Percentiles rank a stretch among this genome's conserved stretches.
These are phyloP conservation scores for Acacia confusa DNA, from an alignment of 306 rosid species.

Conservation along the genomic window DNA sequence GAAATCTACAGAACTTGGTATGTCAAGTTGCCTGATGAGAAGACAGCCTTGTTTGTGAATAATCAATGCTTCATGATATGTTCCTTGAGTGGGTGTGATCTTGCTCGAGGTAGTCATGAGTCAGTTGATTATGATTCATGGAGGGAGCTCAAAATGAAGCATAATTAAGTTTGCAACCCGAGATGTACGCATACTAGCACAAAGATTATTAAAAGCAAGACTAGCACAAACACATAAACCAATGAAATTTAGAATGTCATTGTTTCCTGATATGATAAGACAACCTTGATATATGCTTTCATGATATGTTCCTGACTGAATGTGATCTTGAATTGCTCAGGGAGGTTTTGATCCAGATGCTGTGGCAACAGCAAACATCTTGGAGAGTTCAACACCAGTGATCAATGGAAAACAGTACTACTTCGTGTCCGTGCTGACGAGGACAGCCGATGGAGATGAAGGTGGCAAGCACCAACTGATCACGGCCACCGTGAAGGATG, in stretches of 20 bases:
- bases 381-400: slow-evolving; percentile 48
- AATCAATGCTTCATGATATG: background rate
- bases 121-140: slow-evolving; percentile 10
- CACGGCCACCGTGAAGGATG: slow-evolving; percentile 76
- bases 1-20: background rate
- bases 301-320: slow-evolving; percentile 14
- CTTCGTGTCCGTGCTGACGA: slow-evolving; percentile 73
- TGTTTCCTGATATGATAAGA: background rate
- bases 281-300: background rate
- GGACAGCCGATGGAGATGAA: slow-evolving; percentile 98
- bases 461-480: slow-evolving; percentile 94
- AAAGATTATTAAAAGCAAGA: background rate
- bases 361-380: slow-evolving; percentile 83
- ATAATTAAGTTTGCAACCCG: background rate
- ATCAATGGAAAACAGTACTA: slow-evolving; percentile 61
- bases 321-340: slow-evolving; percentile 44
- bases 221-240: background rate
- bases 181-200: background rate
- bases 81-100: slow-evolving; percentile 24
- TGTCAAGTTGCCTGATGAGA: background rate
- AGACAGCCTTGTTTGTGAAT: background rate
- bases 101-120: slow-evolving; percentile 78
- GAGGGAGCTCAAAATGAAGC: background rate
- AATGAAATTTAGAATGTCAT: background rate
- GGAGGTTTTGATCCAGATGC: slow-evolving; percentile 85